Conservation (phyloP, 108 stramenopile species). For the Pseudonitzschia delicatissima region DNA sequence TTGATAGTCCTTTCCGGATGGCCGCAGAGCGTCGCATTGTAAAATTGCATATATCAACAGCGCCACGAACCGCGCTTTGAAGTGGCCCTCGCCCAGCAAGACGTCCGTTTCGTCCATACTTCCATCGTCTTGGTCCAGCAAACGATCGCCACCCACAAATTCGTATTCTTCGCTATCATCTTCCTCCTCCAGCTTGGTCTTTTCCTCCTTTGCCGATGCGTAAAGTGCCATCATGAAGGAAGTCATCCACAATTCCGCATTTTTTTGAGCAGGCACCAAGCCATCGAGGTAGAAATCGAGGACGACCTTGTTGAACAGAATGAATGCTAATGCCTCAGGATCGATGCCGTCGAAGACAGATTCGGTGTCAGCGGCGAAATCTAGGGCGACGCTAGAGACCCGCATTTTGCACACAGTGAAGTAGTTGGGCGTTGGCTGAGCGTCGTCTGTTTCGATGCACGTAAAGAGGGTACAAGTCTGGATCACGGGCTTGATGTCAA, state of each 20-base stretch:
- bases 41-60: slow-evolving; percentile 41
- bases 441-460: slow-evolving; percentile 25
- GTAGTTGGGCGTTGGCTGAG: slow-evolving; percentile 9
- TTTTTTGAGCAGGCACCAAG: slow-evolving; percentile 16
- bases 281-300: slow-evolving; percentile 37
- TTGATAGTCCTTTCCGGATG: slow-evolving; percentile 10
- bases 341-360: slow-evolving; percentile 38
- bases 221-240: slow-evolving; percentile 38
- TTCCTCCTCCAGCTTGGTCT: slow-evolving; percentile 17
- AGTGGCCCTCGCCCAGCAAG: slow-evolving; percentile 53
- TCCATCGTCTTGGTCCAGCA: slow-evolving; percentile 36
- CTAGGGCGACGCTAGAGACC: slow-evolving; percentile 26
- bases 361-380: slow-evolving; percentile 41
- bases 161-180: not conserved
- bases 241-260: slow-evolving; percentile 42
- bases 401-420: slow-evolving; percentile 41
- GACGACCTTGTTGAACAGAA: slow-evolving; percentile 50
- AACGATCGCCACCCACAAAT: slow-evolving; percentile 37
- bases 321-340: slow-evolving; percentile 45
- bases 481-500: slow-evolving; percentile 36
- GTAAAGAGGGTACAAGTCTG: slow-evolving; percentile 57
- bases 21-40: slow-evolving; percentile 57
- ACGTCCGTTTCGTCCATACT: slow-evolving; percentile 31
- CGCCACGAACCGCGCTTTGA: slow-evolving; percentile 21
- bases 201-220: slow-evolving; percentile 40